phyloP scores from a whole-genome alignment of 208 protist genomes.

The Leishmania turanica region DNA sequence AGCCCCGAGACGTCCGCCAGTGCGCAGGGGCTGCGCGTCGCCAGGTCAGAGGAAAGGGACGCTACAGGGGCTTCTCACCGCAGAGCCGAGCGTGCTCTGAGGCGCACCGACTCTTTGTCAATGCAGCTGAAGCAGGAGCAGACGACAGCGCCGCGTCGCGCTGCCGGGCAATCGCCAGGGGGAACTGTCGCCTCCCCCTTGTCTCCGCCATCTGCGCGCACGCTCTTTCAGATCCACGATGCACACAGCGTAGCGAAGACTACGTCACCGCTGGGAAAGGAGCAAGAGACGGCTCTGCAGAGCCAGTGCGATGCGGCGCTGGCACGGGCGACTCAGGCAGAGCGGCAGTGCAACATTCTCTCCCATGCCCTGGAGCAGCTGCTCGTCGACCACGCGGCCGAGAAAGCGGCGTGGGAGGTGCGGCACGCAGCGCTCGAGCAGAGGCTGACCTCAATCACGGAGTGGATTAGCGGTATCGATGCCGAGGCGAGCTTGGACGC shows the following conservation, averaged over 20 bases:
- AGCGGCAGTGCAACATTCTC: constrained; percentile 27
- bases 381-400: constrained; percentile 18
- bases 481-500: constrained; percentile 17
- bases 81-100: constrained; percentile 13
- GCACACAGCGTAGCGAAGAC: constrained; percentile 7
- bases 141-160: constrained; percentile 1
- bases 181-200: constrained; percentile 8
- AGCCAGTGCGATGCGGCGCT: constrained; percentile 23
- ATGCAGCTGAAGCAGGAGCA: constrained; percentile 5
- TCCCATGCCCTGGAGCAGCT: constrained; percentile 32
- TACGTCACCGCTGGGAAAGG: not conserved
- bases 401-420: constrained; percentile 23
- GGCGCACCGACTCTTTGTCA: constrained; percentile 13
- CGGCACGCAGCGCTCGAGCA: constrained; percentile 27
- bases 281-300: constrained; percentile 7
- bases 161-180: not conserved
- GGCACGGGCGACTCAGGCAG: constrained; percentile 24
- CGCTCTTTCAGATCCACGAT: constrained; percentile 28
- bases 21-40: not conserved
- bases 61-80: constrained; percentile 3
- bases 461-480: constrained; percentile 29
- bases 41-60: constrained; percentile 6
- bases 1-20: constrained; percentile 13
- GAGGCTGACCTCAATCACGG: constrained; percentile 16
- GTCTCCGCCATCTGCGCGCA: constrained; percentile 30